Evolutionary conservation across 2,329 filamentous ascomycete species (phyloP), one percentile per base, ranked within the genome.

Genomic region (Alternaria viburni): DNA sequence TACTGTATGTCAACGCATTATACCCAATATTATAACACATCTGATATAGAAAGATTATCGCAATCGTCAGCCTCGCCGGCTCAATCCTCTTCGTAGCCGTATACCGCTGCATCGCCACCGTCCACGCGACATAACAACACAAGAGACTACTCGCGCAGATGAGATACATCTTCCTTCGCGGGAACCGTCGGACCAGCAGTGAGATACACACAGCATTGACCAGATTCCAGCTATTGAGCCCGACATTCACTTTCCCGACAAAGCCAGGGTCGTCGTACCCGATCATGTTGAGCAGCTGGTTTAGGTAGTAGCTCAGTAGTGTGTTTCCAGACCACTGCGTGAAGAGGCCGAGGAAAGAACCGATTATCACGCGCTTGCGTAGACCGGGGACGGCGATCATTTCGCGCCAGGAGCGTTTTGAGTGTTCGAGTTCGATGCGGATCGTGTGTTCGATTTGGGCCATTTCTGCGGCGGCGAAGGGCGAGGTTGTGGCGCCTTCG

Each of bases 241-340:
- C 86, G 59, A 83, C 80, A 55, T 86, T 87, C 49, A 85, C 72
- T 74, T 83, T 75, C 13, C 66, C 65, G 50, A 70, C 67, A 66
- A 74, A 67, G 7, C 70, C 67, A 25, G 64, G 82, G 47, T 83
- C 79, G 1, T 71, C 84, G 71, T 90, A 89, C 28, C 88, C 88
- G 36, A 88, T 88, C 43, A 86, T 84, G 36, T 83, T 79, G 73
- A 90, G 88, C 58, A 91, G 83, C 55, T 84, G 81, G 68, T 88
- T 86, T 71, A 89, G 86, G 74, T 90, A 90, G 78, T 90, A 90
- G 63, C 70, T 74, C 82, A 88, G 77, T 89, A 87, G 6, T 88
- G 80, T 41, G 71, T 90, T 91, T 36, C 89, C 89, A 57, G 85
- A 87, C 79, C 89, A 91, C 77, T 91, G 88, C 1, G 88, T 90